Conservation (phyloP, 148 eudicot species). For the Talinum fruticosum region DNA sequence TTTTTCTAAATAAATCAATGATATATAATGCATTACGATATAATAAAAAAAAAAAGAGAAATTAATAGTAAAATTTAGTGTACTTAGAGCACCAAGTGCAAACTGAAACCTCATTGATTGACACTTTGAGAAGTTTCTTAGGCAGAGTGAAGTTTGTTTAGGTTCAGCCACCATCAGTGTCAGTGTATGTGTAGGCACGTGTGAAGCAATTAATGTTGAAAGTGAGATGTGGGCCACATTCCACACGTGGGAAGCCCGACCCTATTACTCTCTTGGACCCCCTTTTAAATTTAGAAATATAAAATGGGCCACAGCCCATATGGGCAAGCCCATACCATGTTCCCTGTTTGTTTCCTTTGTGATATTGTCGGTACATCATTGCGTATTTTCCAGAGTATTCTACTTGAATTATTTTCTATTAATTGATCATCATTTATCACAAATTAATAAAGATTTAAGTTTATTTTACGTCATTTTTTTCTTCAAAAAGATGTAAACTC, state of each 20-base stretch:
- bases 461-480: no score
- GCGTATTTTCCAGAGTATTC: not conserved
- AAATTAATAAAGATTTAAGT: no score
- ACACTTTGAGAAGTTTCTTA: no score
- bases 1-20: no score
- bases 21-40: no score
- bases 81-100: no score
- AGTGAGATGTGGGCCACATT: not conserved
- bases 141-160: not conserved
- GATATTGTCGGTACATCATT: not conserved
- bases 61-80: no score
- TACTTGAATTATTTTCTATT: no score
- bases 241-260: slow-evolving; percentile 3
- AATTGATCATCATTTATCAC: no score
- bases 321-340: not conserved
- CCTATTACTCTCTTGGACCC: not conserved
- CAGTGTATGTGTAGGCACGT: not conserved
- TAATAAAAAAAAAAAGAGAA: no score
- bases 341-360: not conserved
- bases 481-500: no score
- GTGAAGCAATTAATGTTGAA: not conserved
- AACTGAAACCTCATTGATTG: no score
- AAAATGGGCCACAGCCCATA: slow-evolving; percentile 1
- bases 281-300: not conserved
- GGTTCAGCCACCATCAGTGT: not conserved